Base-by-base conservation (phyloP, 257 asterid genomes). In the Prunella vulgaris region DNA sequence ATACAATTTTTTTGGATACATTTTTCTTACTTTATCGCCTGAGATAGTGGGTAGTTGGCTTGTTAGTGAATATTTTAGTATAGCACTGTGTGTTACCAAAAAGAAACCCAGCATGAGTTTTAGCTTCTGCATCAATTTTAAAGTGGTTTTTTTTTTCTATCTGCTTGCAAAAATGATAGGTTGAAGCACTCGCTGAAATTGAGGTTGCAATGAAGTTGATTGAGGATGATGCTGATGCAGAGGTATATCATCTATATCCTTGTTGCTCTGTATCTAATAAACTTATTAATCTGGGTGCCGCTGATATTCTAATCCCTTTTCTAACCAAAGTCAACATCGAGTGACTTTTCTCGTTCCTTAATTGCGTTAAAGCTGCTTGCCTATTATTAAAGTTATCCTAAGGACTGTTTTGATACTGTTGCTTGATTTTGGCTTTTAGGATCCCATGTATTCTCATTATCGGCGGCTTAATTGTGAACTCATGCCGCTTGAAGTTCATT, bases 131-230 rank as follows among this genome's bases (percentile, higher is more conserved):
- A 28, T 42, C 66, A 54, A 57, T 37, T 22, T 24, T 59, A 32
- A 37, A 70, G 33, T 60, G 59, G 61, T 13, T 0, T 2, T 6
- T 2, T 56, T 33, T 22, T 64, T 24, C 25, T 46, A 7, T 27
- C 69, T 72, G 66, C 68, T 59, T 64, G 63, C 67, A 52, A 82
- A 64, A 70, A 68, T 70, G 56, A 30, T 70, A 93, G 98, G 98
- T 93, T 65, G 98, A 93, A 88, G 95, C 98, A 68, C 95, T 90
- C 54, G 96, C 90, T 52, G 96, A 90, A 80, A 93, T 93, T 66
- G 98, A 90, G 86, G 90, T 93, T 17, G 97, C 98, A 52, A 74
- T 94, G 72, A 93, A 93, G 82, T 75, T 93, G 83, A 80, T 93
- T 80, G 84, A 79, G 77, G 89, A 87, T 68, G 87, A 78, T 70